Evolutionary conservation across 805 yeast species (phyloP), one percentile per base, ranked within the genome.

Genomic region (Saturnispora mendoncae): DNA sequence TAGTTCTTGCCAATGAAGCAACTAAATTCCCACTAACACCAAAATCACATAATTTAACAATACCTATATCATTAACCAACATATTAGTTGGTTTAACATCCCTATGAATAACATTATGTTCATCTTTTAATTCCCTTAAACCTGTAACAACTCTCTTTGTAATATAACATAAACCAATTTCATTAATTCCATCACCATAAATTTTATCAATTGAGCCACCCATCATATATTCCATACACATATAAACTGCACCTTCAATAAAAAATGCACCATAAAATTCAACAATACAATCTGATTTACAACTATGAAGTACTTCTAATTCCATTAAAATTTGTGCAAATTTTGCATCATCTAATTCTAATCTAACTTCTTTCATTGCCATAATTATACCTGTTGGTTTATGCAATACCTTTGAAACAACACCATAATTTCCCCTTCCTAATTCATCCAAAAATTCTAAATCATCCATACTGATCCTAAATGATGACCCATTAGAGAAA

Each of bases 151-250:
- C 94, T 39, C 83, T 71, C 51, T 80, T 81, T 4, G 95, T 75
- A 35, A 88, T 80, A 51, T 72, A 76, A 2, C 94, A 94, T 44
- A 90, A 66, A 48, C 81, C 80, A 6, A 78, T 74, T 57, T 90
- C 98, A 48, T 80, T 82, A 25, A 83, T 67, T 32, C 88, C 86
- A 36, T 65, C 67, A 3, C 78, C 81, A 60, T 87, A 90, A 13
- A 88, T 69, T 55, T 83, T 84, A 62, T 90, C 96, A 45, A 90
- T 65, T 0, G 96, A 85, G 0, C 96, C 95, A 36, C 95, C 97
- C 60, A 86, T 94, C 98, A 90, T 90, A 60, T 79, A 85, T 64
- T 90, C 98, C 74, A 90, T 90, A 64, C 97, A 92, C 85, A 90
- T 86, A 64, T 88, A 92, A 21, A 90, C 98, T 1, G 97, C 95